Evolutionary conservation across 176 grass and related monocot species (phyloP).

Genomic region (Oropetium thomaeum): DNA sequence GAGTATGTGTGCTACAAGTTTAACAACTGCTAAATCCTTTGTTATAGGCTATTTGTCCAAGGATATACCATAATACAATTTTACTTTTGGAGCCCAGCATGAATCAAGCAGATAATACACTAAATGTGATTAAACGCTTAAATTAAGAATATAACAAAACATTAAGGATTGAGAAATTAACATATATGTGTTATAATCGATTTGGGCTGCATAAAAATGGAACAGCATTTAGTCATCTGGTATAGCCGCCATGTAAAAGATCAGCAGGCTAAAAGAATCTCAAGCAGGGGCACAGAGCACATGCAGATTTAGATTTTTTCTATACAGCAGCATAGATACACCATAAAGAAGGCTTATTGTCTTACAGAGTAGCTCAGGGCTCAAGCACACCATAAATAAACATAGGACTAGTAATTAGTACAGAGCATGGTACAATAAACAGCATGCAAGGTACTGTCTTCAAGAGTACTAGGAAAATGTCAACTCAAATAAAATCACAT

Average conservation of each 20-base stretch:
- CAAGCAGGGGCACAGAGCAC: neutral
- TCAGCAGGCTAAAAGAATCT: neutral
- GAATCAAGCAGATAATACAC: neutral
- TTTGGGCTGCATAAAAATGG: neutral
- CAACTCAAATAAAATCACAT: neutral
- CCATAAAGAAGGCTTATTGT: neutral
- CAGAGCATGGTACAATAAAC: neutral
- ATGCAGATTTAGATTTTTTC: neutral
- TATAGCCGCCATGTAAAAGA: neutral
- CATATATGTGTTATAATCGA: neutral
- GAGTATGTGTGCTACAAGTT: neutral
- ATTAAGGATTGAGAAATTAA: neutral
- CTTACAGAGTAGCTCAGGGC: neutral
- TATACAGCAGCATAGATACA: neutral
- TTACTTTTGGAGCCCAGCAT: neutral
- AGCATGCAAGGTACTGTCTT: conserved; percentile 15
- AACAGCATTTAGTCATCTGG: neutral
- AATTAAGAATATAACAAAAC: neutral
- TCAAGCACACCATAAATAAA: neutral
- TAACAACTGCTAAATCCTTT: neutral
- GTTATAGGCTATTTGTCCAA: conserved; percentile 9
- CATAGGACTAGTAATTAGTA: neutral
- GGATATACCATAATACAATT: neutral
- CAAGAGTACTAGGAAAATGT: conserved; percentile 22
- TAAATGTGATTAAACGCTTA: neutral